Evolutionary conservation across 768 basidiomycete species (phyloP).

Genomic region (Clathrus columnatus): DNA sequence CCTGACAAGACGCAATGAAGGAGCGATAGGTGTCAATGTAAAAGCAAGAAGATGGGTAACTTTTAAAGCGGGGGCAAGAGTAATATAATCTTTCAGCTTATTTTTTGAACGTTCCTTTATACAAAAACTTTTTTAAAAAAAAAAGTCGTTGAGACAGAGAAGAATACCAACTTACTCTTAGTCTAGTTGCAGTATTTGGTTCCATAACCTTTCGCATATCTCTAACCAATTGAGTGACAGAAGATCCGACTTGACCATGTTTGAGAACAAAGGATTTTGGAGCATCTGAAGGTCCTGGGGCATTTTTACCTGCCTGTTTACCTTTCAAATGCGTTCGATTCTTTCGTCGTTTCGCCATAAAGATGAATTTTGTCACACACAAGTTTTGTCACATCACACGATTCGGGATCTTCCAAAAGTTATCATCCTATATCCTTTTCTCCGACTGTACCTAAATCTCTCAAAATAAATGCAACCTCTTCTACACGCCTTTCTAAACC

Average conservation of each 20-base stretch:
- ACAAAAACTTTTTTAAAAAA: slow-evolving; percentile 13
- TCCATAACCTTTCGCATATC: slow-evolving; percentile 97
- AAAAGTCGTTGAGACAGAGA: not conserved
- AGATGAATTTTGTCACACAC: not conserved
- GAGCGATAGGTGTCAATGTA: slow-evolving; percentile 77
- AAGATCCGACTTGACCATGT: slow-evolving; percentile 86
- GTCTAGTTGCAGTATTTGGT: slow-evolving; percentile 88
- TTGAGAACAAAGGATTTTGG: slow-evolving; percentile 97
- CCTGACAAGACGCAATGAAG: slow-evolving; percentile 79
- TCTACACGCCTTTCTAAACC: slow-evolving; percentile 83
- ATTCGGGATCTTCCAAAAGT: not conserved
- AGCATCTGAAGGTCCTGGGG: slow-evolving; percentile 27
- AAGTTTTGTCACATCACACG: not conserved
- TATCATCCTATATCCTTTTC: slow-evolving; percentile 2
- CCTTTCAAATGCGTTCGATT: slow-evolving; percentile 76
- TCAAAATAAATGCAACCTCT: slow-evolving; percentile 80
- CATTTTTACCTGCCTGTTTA: slow-evolving; percentile 26
- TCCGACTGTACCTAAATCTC: slow-evolving; percentile 46
- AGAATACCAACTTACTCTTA: slow-evolving; percentile 51
- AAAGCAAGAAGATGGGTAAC: slow-evolving; percentile 92
- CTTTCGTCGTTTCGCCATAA: slow-evolving; percentile 70
- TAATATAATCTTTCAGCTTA: slow-evolving; percentile 89
- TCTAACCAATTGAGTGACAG: slow-evolving; percentile 79
- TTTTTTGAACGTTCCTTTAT: slow-evolving; percentile 80
- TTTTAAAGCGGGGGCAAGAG: slow-evolving; percentile 81